These are phyloP conservation scores for Agaricus bisporus DNA, from an alignment of 768 basidiomycete species.

Conservation along the genomic window DNA sequence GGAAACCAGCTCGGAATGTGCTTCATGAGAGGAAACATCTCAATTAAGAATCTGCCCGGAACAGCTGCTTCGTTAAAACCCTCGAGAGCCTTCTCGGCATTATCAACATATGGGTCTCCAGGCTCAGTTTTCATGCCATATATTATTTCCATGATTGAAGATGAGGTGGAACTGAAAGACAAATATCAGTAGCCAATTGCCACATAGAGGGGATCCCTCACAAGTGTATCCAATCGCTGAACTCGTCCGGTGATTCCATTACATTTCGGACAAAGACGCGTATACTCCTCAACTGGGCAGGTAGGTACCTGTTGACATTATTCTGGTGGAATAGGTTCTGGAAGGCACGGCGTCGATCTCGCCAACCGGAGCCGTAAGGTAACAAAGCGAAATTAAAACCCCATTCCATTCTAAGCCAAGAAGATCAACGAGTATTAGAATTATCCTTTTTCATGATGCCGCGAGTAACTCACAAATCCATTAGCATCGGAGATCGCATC, in stretches of 20 bases:
- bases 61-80: conserved; percentile 22
- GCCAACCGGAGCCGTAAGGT: conserved; percentile 35
- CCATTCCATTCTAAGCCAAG: conserved; percentile 13
- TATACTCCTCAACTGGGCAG: neutral
- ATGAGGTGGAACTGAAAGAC: neutral
- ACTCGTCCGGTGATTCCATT: conserved; percentile 30
- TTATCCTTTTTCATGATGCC: neutral
- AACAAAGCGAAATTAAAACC: conserved; percentile 42
- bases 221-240: conserved; percentile 17
- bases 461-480: conserved; percentile 33
- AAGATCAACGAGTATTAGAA: neutral
- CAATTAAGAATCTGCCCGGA: conserved; percentile 29
- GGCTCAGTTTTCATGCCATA: conserved; percentile 26
- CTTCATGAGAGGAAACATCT: conserved; percentile 26
- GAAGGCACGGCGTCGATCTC: conserved; percentile 33
- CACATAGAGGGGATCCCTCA: neutral
- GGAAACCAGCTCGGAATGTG: conserved; percentile 34
- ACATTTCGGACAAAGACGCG: conserved; percentile 27
- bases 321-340: conserved; percentile 14
- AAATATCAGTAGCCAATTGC: neutral
- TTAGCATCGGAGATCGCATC: conserved; percentile 25
- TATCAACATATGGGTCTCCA: conserved; percentile 28
- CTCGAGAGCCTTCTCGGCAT: conserved; percentile 21
- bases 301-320: conserved; percentile 4
- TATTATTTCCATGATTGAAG: conserved; percentile 21